phyloP scores from a whole-genome alignment of 2,329 filamentous ascomycete species.

The Knoxdaviesia proteae region DNA sequence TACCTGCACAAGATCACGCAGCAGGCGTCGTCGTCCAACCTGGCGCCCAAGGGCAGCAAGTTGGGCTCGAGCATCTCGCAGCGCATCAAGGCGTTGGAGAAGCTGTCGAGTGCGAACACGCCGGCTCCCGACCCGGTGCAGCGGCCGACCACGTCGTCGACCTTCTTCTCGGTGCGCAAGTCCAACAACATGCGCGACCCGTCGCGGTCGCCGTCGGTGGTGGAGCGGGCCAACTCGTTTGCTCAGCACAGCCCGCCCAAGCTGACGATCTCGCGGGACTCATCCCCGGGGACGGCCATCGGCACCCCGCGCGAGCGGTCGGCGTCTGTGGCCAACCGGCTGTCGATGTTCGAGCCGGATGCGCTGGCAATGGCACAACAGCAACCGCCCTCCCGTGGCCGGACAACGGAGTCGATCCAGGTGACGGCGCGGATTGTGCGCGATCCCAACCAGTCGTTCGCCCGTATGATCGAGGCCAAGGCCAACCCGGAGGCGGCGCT shows the following conservation, averaged over 20 bases:
- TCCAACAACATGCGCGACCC: constrained; percentile 15
- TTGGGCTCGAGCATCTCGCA: constrained; percentile 83
- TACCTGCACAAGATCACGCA: constrained; percentile 33
- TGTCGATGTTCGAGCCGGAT: constrained; percentile 31
- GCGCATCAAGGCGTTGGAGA: constrained; percentile 78
- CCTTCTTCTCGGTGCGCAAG: constrained; percentile 39
- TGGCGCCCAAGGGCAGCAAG: constrained; percentile 44
- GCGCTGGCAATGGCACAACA: constrained; percentile 4
- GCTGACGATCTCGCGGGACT: constrained; percentile 19
- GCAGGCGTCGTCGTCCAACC: constrained; percentile 24
- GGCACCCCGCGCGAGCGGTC: constrained; percentile 22
- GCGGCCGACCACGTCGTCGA: constrained; percentile 23
- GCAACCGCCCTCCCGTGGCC: constrained; percentile 20
- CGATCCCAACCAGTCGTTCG: constrained; percentile 27
- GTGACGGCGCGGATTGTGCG: constrained; percentile 72
- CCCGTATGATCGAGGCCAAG: constrained; percentile 18
- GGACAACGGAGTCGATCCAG: constrained; percentile 53
- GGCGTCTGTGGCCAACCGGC: constrained; percentile 30
- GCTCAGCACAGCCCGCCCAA: constrained; percentile 13
- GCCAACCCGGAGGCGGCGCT: constrained; percentile 17
- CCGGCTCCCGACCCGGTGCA: background rate
- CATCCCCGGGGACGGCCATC: constrained; percentile 21
- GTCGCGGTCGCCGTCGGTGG: constrained; percentile 22
- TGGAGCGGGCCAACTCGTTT: constrained; percentile 21
- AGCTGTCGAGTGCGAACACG: constrained; percentile 30